Percentiles rank a stretch among this genome's conserved stretches.
phyloP scores from a whole-genome alignment of 1,284 basidiomycete genomes.

The Cutaneotrichosporon cavernicola region DNA sequence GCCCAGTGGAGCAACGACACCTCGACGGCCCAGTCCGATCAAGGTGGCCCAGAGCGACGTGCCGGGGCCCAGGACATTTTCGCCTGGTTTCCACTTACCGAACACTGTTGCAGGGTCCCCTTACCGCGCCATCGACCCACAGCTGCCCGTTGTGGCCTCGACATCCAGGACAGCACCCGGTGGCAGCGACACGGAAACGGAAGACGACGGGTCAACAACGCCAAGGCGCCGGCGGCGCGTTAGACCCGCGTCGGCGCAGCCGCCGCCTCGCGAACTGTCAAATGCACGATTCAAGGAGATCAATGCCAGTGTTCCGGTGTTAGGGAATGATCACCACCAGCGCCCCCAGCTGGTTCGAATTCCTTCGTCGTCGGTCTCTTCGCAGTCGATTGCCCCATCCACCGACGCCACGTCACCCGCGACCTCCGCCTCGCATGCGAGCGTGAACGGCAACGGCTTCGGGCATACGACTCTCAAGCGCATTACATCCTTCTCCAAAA shows the following conservation, averaged over 20 bases:
- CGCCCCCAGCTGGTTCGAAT: not conserved
- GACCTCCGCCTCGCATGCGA: not conserved
- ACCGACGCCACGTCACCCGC: constrained; percentile 1
- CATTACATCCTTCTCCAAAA: constrained; percentile 42
- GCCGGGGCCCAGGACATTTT: constrained; percentile 31
- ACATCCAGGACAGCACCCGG: not conserved
- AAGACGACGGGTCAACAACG: constrained; percentile 12
- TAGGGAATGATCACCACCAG: not conserved
- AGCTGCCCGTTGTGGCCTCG: not conserved
- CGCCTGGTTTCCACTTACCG: constrained; percentile 45
- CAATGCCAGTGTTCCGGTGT: constrained; percentile 9
- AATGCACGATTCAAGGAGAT: constrained; percentile 6
- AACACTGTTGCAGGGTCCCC: constrained; percentile 43
- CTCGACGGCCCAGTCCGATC: not conserved
- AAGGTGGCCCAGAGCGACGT: constrained; percentile 4
- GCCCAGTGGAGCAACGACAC: not conserved
- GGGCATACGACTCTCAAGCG: constrained; percentile 34
- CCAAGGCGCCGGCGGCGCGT: constrained; percentile 11
- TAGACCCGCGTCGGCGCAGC: constrained; percentile 36
- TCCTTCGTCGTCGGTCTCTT: not conserved
- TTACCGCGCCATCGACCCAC: constrained; percentile 24
- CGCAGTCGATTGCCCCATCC: not conserved
- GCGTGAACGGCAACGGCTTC: constrained; percentile 1
- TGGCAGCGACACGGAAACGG: constrained; percentile 33
- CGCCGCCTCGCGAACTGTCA: constrained; percentile 19